phyloP scores from a whole-genome alignment of 768 basidiomycete species.

The Kwoniella dendrophila region DNA sequence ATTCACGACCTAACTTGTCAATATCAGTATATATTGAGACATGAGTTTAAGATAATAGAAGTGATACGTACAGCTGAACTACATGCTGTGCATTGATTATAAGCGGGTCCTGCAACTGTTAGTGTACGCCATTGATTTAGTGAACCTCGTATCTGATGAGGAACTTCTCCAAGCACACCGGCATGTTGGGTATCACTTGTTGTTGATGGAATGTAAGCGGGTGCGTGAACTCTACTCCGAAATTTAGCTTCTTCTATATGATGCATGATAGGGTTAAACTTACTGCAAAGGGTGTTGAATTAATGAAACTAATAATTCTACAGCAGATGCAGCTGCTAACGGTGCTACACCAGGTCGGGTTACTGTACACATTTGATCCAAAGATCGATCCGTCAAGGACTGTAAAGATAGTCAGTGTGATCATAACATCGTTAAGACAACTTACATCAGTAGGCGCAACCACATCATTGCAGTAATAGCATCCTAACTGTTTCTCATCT shows the following conservation, averaged over 20 bases:
- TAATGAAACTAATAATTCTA: slow-evolving; percentile 85
- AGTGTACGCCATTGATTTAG: slow-evolving; percentile 83
- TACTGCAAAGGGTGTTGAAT: slow-evolving; percentile 89
- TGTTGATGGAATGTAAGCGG: slow-evolving; percentile 62
- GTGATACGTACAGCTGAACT: slow-evolving; percentile 66
- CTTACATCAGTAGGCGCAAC: slow-evolving; percentile 91
- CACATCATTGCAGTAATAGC: slow-evolving; percentile 98
- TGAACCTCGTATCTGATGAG: slow-evolving; percentile 91
- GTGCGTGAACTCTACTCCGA: slow-evolving; percentile 63
- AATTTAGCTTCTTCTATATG: not conserved
- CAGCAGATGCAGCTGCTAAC: slow-evolving; percentile 87
- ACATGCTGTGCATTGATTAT: slow-evolving; percentile 86
- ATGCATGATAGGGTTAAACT: slow-evolving; percentile 7
- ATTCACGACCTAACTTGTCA: slow-evolving; percentile 66
- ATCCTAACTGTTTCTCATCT: slow-evolving; percentile 64
- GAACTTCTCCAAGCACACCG: slow-evolving; percentile 74
- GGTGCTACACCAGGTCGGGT: slow-evolving; percentile 91
- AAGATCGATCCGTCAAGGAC: slow-evolving; percentile 79
- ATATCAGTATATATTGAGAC: not conserved
- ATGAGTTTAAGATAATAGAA: not conserved
- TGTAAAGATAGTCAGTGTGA: slow-evolving; percentile 13
- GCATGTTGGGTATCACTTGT: slow-evolving; percentile 39
- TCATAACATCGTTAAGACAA: slow-evolving; percentile 7
- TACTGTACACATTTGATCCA: slow-evolving; percentile 99
- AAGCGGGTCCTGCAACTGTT: slow-evolving; percentile 82